Conservation (phyloP, 2,329 filamentous ascomycete species). For the Domatiomyces globalis region DNA sequence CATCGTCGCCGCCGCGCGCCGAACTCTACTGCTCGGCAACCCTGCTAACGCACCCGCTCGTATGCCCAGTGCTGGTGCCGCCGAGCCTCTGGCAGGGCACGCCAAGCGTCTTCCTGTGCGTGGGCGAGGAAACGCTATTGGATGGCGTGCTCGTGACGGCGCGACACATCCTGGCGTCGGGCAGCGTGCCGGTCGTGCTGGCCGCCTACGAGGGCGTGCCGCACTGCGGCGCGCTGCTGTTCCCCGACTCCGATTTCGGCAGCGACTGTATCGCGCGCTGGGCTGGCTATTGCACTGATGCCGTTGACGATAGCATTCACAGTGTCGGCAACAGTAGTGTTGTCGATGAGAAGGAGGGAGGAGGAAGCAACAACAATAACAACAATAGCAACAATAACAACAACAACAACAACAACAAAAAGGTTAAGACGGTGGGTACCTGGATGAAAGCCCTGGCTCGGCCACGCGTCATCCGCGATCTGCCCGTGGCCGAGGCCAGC, state of each 20-base stretch:
- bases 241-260: constrained; percentile 35
- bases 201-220: constrained; percentile 34
- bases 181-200: constrained; percentile 23
- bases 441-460: background rate
- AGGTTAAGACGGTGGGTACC: background rate
- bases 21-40: constrained; percentile 29
- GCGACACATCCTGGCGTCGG: constrained; percentile 26
- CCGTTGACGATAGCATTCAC: constrained; percentile 7
- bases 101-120: constrained; percentile 29
- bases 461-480: background rate
- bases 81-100: constrained; percentile 27
- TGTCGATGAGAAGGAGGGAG: no score
- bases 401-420: background rate
- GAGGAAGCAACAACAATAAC: no score
- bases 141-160: constrained; percentile 30
- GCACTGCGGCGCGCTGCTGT: constrained; percentile 41
- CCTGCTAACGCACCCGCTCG: constrained; percentile 28
- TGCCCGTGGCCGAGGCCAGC: background rate
- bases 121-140: constrained; percentile 29
- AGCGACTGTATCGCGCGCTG: constrained; percentile 42
- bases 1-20: constrained; percentile 27
- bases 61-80: constrained; percentile 26
- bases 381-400: background rate
- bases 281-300: constrained; percentile 38
- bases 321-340: background rate